These are phyloP conservation scores for Curvularia eragrostidis DNA, from an alignment of 2,329 filamentous ascomycete genomes.

Conservation along the genomic window DNA sequence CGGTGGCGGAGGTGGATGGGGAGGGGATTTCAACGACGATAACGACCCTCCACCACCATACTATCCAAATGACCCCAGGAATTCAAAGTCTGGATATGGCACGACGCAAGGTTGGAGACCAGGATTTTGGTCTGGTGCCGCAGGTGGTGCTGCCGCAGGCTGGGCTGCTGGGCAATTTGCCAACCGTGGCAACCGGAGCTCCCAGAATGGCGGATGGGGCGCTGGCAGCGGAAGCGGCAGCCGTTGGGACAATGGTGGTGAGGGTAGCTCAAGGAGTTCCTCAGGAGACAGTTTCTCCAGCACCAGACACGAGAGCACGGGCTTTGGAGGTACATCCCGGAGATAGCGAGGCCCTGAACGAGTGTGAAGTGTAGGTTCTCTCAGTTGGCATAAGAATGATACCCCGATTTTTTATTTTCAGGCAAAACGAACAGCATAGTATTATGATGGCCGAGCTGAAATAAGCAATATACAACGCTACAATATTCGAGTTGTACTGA, in stretches of 20 bases:
- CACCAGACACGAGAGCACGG: conserved; percentile 70
- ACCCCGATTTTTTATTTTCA: conserved; percentile 25
- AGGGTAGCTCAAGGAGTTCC: conserved; percentile 46
- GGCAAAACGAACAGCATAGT: background rate
- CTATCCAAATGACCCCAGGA: conserved; percentile 40
- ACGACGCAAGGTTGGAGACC: conserved; percentile 66
- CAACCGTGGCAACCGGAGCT: conserved; percentile 44
- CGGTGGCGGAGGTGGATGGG: conserved; percentile 53
- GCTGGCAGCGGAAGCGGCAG: conserved; percentile 41
- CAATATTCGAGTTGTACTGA: too few species aligned
- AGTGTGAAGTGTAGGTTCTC: background rate
- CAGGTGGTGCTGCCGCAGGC: conserved; percentile 71
- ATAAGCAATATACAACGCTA: too few species aligned
- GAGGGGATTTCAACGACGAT: conserved; percentile 40
- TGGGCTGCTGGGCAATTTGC: conserved; percentile 64
- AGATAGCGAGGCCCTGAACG: conserved; percentile 28
- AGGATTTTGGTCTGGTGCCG: conserved; percentile 76
- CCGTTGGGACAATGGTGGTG: conserved; percentile 48
- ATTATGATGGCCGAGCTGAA: background rate
- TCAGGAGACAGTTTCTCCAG: conserved; percentile 51
- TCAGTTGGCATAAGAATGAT: conserved; percentile 40
- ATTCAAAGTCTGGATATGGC: conserved; percentile 30
- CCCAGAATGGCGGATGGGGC: conserved; percentile 48
- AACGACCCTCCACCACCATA: conserved; percentile 60
- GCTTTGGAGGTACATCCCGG: conserved; percentile 72